A percentile compares a stretch with the other conserved stretches of the same genome.
Conservation (phyloP, 352 stramenopile genomes). For the Globisporangium cederbergense region DNA sequence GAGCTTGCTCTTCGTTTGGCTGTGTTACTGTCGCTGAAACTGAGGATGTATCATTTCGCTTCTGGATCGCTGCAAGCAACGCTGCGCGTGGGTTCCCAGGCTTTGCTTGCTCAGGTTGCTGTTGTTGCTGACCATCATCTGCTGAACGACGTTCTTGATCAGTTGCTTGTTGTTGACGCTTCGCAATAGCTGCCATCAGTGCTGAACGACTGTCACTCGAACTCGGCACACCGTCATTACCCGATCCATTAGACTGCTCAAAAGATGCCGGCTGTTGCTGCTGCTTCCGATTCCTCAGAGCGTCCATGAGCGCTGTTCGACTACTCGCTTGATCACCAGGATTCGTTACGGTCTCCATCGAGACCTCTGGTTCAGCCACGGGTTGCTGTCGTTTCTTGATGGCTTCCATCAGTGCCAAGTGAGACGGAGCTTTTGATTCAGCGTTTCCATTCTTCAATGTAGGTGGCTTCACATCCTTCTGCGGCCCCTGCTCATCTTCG, state of each 20-base stretch:
- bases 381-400: slow-evolving; percentile 14
- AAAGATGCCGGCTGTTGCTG: not conserved
- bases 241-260: not conserved
- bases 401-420: slow-evolving; percentile 12
- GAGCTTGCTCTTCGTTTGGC: not conserved
- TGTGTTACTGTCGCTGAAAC: not conserved
- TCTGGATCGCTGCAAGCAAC: slow-evolving; percentile 20
- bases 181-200: slow-evolving; percentile 10
- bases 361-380: not conserved
- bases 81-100: slow-evolving; percentile 12
- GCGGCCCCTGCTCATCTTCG: not conserved
- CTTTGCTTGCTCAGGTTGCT: not conserved
- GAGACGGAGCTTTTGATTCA: not conserved
- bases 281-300: slow-evolving; percentile 1
- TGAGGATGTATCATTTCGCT: slow-evolving; percentile 1
- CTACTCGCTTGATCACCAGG: not conserved
- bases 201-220: slow-evolving; percentile 13
- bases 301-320: slow-evolving; percentile 4
- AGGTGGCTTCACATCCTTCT: not conserved
- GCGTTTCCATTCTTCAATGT: not conserved
- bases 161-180: not conserved
- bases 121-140: not conserved
- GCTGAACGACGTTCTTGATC: not conserved
- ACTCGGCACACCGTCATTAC: not conserved
- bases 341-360: not conserved